These are phyloP conservation scores for Talaromyces liani DNA, from an alignment of 495 filamentous ascomycete species.

Conservation along the genomic window DNA sequence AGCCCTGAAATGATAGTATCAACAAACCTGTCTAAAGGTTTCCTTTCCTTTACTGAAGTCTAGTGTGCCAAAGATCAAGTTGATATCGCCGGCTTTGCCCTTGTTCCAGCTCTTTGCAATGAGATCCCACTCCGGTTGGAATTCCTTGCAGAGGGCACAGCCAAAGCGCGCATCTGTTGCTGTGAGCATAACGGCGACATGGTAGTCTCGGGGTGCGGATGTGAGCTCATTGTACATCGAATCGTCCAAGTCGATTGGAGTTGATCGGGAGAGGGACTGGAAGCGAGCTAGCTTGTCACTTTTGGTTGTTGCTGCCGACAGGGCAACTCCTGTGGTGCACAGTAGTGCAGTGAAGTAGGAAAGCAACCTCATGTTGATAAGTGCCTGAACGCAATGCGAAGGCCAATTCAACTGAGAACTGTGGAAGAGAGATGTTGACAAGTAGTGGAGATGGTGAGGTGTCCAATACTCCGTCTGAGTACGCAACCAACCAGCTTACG, in stretches of 20 bases:
- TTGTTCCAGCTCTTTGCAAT: conserved; percentile 81
- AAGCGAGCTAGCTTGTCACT: conserved; percentile 56
- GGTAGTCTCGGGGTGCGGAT: conserved; percentile 71
- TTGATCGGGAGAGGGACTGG: conserved; percentile 55
- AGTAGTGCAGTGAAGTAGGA: conserved; percentile 43
- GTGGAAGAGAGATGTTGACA: not conserved
- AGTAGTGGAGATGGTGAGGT: conserved; percentile 16
- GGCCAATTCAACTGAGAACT: not conserved
- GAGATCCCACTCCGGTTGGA: conserved; percentile 91
- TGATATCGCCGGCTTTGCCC: conserved; percentile 62
- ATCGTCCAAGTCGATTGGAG: conserved; percentile 72
- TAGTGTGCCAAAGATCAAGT: conserved; percentile 74
- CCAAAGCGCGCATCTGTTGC: conserved; percentile 79
- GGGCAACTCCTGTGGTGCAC: conserved; percentile 38
- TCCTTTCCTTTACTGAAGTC: conserved; percentile 82
- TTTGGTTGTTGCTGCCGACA: conserved; percentile 20
- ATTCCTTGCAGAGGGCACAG: conserved; percentile 80
- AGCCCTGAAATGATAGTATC: not conserved
- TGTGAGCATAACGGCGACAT: conserved; percentile 75
- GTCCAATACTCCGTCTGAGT: conserved; percentile 16
- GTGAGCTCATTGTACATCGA: conserved; percentile 67
- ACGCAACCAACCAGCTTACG: not conserved
- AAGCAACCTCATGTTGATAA: conserved; percentile 47
- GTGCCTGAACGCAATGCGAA: not conserved
- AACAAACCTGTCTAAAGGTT: conserved; percentile 78